Evolutionary conservation across 352 stramenopile species (phyloP).

Genomic region (Phytophthora pinifolia): DNA sequence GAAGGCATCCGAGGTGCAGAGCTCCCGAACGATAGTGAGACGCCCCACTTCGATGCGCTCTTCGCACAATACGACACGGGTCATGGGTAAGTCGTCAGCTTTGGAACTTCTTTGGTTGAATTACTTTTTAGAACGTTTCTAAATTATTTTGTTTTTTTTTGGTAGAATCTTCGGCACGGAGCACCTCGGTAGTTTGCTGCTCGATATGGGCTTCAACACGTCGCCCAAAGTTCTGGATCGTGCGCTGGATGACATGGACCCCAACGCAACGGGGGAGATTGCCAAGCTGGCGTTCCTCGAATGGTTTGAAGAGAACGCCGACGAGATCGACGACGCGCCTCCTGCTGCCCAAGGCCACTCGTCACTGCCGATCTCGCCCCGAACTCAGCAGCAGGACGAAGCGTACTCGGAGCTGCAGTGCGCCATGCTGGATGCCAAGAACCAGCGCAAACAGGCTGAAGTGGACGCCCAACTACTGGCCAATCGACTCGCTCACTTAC

Average conservation of each 20-base stretch:
- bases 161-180: constrained; percentile 54
- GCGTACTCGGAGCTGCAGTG: constrained; percentile 42
- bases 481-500: constrained; percentile 66
- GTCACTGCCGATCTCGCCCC: constrained; percentile 10
- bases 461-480: constrained; percentile 56
- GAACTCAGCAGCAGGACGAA: constrained; percentile 30
- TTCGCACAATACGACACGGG: constrained; percentile 52
- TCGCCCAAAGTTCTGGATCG: constrained; percentile 48
- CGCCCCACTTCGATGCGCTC: constrained; percentile 61
- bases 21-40: constrained; percentile 43
- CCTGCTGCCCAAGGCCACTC: background rate
- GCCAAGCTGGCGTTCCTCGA: constrained; percentile 68
- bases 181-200: constrained; percentile 54
- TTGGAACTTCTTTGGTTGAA: background rate
- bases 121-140: background rate
- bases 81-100: constrained; percentile 26
- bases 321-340: constrained; percentile 48
- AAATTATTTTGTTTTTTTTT: background rate
- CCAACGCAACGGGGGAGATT: constrained; percentile 66
- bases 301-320: constrained; percentile 71
- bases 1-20: constrained; percentile 31
- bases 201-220: constrained; percentile 74
- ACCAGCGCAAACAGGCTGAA: constrained; percentile 57
- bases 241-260: constrained; percentile 71
- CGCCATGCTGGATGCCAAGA: constrained; percentile 47